Conservation (phyloP, 73 alveolate genomes). For the Effrenium voratum region DNA sequence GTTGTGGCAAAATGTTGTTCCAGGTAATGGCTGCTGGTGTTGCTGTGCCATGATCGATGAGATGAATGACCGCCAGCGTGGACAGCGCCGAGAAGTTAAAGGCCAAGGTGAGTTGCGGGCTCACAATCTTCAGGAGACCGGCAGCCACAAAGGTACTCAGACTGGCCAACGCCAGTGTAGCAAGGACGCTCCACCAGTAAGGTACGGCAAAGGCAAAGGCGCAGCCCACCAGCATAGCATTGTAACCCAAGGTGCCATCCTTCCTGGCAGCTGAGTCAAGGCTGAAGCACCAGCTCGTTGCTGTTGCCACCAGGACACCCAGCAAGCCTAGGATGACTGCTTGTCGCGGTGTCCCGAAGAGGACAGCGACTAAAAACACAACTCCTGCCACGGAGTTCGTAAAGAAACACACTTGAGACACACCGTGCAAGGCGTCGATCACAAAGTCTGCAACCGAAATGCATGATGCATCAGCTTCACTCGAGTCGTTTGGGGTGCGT, state of each 20-base stretch:
- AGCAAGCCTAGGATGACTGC: neutral
- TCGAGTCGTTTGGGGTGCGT: neutral
- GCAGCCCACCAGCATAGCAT: conserved; percentile 19
- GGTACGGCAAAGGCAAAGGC: neutral
- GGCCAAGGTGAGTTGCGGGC: conserved; percentile 40
- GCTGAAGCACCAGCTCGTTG: neutral
- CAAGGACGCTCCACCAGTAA: neutral
- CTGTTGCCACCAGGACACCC: conserved; percentile 6
- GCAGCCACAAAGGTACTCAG: neutral
- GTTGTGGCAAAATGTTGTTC: neutral
- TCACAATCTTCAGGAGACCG: neutral
- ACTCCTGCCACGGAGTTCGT: neutral
- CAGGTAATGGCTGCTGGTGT: neutral
- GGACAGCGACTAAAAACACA: neutral
- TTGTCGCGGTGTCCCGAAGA: neutral
- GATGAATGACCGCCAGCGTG: neutral
- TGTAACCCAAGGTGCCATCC: conserved; percentile 41
- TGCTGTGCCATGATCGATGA: neutral
- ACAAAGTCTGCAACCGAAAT: neutral
- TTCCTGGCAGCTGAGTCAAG: neutral
- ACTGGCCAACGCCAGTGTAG: neutral
- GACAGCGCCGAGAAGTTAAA: neutral
- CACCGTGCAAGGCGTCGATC: neutral
- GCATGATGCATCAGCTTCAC: neutral
- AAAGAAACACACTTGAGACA: conserved; percentile 49